These are phyloP conservation scores for Wickerhamiella hasegawae DNA, from an alignment of 805 yeast genomes.

Conservation along the genomic window DNA sequence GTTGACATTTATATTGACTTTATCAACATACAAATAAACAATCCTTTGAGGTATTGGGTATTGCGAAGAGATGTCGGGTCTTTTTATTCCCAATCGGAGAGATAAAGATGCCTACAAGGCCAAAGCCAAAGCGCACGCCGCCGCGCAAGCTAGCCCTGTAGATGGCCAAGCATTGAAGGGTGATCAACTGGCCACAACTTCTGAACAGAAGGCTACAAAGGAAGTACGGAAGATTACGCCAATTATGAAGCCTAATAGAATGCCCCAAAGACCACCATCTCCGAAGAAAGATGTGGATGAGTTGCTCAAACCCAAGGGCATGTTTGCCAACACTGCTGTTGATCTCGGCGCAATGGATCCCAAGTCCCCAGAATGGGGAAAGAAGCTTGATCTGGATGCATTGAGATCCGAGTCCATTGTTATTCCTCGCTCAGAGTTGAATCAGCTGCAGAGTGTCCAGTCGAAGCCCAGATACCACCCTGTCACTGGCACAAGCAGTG, in stretches of 20 bases:
- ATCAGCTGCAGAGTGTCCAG: constrained; percentile 1
- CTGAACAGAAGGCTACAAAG: not conserved
- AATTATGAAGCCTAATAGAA: not conserved
- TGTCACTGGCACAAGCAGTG: not conserved
- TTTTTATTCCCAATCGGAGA: too few relatives aligned
- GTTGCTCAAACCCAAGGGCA: not conserved
- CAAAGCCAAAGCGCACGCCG: too few relatives aligned
- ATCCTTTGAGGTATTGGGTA: too few relatives aligned
- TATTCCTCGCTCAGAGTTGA: not conserved
- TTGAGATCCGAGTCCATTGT: constrained; percentile 3
- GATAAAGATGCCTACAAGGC: too few relatives aligned
- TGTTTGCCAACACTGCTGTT: not conserved
- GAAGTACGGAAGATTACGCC: not conserved
- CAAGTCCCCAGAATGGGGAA: constrained; percentile 13
- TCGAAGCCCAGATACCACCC: not conserved
- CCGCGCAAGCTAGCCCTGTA: too few relatives aligned
- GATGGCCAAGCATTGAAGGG: not conserved
- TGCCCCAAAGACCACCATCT: not conserved
- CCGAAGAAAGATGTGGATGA: not conserved
- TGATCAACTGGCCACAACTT: not conserved
- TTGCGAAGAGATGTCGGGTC: too few relatives aligned
- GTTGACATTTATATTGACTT: too few relatives aligned
- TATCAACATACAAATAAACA: too few relatives aligned
- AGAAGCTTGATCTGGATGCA: constrained; percentile 6
- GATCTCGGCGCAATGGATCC: constrained; percentile 10